Evolutionary conservation across 768 basidiomycete genomes (phyloP).

Genomic region (Asterophora lycoperdoides): DNA sequence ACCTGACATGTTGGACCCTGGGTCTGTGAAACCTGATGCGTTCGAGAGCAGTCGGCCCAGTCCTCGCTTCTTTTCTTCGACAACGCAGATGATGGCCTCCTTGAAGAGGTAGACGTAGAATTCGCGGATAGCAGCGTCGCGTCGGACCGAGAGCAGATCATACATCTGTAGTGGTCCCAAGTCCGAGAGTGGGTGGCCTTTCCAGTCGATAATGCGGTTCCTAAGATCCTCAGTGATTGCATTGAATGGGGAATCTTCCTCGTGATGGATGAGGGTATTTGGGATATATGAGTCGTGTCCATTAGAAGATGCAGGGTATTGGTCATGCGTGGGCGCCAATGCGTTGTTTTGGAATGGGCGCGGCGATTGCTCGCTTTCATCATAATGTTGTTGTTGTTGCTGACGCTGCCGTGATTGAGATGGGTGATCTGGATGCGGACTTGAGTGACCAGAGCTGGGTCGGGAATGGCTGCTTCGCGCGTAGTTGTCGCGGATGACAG

Average conservation of each 20-base stretch:
- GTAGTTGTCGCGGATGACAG: constrained; percentile 48
- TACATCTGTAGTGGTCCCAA: constrained; percentile 90
- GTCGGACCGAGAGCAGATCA: constrained; percentile 83
- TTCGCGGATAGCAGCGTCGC: constrained; percentile 86
- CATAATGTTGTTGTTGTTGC: constrained; percentile 19
- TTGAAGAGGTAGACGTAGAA: constrained; percentile 97
- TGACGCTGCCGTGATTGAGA: constrained; percentile 22
- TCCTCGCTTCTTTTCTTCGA: constrained; percentile 89
- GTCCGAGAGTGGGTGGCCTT: constrained; percentile 86
- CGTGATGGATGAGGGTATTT: constrained; percentile 37
- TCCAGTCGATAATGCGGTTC: constrained; percentile 93
- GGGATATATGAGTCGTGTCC: constrained; percentile 28
- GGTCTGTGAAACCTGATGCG: constrained; percentile 53
- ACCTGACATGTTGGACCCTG: constrained; percentile 37
- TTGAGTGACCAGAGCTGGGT: constrained; percentile 38
- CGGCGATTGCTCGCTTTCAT: constrained; percentile 23
- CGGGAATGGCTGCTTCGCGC: constrained; percentile 24
- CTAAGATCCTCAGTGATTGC: constrained; percentile 86
- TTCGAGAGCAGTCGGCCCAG: constrained; percentile 69
- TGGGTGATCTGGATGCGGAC: constrained; percentile 35
- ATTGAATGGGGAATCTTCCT: constrained; percentile 74
- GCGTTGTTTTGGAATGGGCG: constrained; percentile 27
- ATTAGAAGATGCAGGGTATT: constrained; percentile 28
- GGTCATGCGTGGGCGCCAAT: constrained; percentile 25
- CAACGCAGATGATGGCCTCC: constrained; percentile 97